A percentile compares a stretch with the other conserved stretches of the same genome.
Evolutionary conservation across 2,329 filamentous ascomycete species (phyloP).

Genomic region (Chrysosporium queenslandicum): DNA sequence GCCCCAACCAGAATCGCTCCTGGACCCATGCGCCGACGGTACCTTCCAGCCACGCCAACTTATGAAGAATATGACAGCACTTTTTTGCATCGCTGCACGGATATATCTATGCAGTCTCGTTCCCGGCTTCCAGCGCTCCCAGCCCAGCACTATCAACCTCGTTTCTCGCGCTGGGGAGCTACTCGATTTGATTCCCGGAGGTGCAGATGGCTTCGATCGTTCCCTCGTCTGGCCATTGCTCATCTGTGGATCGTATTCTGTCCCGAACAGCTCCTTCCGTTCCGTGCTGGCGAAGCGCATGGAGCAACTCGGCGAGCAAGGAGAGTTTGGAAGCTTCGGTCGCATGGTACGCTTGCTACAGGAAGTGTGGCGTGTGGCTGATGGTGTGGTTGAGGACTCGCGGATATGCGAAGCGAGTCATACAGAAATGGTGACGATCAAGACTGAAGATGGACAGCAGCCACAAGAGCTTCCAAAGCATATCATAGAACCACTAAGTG

Average conservation of each 20-base stretch:
- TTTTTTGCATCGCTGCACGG: conserved; percentile 84
- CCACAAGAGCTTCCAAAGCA: not conserved
- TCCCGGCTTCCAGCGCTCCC: conserved; percentile 69
- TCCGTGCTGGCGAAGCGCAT: conserved; percentile 66
- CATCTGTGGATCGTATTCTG: conserved; percentile 69
- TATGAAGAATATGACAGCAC: conserved; percentile 74
- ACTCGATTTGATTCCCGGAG: conserved; percentile 72
- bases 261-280: conserved; percentile 64
- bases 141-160: conserved; percentile 63
- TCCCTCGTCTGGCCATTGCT: conserved; percentile 89
- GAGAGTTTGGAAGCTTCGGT: conserved; percentile 74
- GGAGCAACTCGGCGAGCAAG: conserved; percentile 62
- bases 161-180: conserved; percentile 67
- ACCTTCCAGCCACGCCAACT: conserved; percentile 73
- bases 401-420: not conserved
- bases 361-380: conserved; percentile 71
- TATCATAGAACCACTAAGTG: not conserved
- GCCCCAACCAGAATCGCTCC: conserved; percentile 50
- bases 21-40: conserved; percentile 50
- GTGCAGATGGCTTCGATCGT: conserved; percentile 74
- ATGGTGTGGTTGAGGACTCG: conserved; percentile 37
- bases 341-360: conserved; percentile 66
- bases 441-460: conserved; percentile 2
- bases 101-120: conserved; percentile 96
- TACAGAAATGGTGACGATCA: conserved; percentile 18